Evolutionary conservation across 2,329 filamentous ascomycete species (phyloP).

Genomic region (Aureobasidium melanogenum): DNA sequence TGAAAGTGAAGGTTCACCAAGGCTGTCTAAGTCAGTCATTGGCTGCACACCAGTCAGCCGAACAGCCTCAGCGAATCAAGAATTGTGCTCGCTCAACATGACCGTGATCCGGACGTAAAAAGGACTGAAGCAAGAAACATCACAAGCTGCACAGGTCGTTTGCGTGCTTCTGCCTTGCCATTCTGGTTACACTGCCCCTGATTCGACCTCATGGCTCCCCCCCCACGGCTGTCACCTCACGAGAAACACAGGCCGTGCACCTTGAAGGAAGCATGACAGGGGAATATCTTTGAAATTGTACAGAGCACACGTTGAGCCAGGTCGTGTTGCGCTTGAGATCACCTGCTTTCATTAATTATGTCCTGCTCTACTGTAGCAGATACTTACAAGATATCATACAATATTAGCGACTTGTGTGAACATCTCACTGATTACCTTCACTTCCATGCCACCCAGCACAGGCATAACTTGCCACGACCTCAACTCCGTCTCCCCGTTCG

Average conservation of each 20-base stretch:
- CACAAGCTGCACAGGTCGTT: background rate
- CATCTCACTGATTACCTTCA: background rate
- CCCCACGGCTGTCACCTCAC: constrained; percentile 1
- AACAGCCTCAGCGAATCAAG: constrained; percentile 2
- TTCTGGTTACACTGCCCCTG: background rate
- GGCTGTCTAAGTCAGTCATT: background rate
- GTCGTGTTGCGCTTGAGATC: background rate
- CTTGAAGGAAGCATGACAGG: background rate
- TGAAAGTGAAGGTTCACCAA: background rate
- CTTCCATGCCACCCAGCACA: background rate
- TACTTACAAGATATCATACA: background rate
- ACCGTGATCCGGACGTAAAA: background rate
- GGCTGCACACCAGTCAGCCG: background rate
- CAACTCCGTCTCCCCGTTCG: no score
- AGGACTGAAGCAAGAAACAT: constrained; percentile 1
- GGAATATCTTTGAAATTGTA: background rate
- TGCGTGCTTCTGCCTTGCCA: background rate
- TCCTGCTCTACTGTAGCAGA: background rate
- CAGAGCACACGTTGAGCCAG: background rate
- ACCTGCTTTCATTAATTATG: background rate
- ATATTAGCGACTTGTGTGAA: background rate
- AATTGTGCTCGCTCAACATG: background rate
- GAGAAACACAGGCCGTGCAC: background rate
- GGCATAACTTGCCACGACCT: background rate
- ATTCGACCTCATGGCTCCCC: constrained; percentile 3